Evolutionary conservation across 306 rosid species (phyloP), one percentile per base, ranked within the genome.

Genomic region (Malus sylvestris): DNA sequence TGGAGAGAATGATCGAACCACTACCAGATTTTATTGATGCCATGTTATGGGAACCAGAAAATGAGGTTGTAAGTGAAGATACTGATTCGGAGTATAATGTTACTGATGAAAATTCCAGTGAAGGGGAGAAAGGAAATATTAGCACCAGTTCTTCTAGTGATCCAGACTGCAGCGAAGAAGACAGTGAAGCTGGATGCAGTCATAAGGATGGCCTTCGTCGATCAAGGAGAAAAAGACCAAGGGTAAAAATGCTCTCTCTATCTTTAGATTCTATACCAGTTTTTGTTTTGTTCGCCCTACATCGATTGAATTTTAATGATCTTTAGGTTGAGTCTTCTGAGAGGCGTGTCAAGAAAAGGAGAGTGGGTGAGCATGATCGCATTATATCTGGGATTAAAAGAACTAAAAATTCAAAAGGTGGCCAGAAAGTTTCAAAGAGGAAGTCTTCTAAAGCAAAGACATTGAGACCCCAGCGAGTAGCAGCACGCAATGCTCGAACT

Each of bases 21-120:
- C 91, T 86, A 70, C 89, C 90, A 40, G 96, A 93, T 79, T 86
- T 93, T 69, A 35, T 85, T 62, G 98, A 93, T 83, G 91, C 94
- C 65, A 78, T 85, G 88, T 77, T 87, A 27, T 88, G 91, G 96
- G 98, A 93, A 76, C 98, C 96, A 65, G 96, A 90, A 79, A 84
- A 86, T 78, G 96, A 90, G 67, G 81, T 85, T 53, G 59, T 76
- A 29, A 87, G 93, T 81, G 94, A 93, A 77, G 94, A 89, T 73
- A 82, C 73, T 78, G 98, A 90, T 83, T 90, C 98, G 38, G 98
- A 93, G 70, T 93, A 90, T 87, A 83, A 93, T 68, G 88, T 77
- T 49, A 77, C 93, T 38, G 98, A 90, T 78, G 96, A 90, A 58
- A 84, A 82, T 79, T 81, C 87, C 73, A 86, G 90, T 82, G 93